Percentiles rank a stretch among this genome's conserved stretches.
phyloP scores from a whole-genome alignment of 2,329 filamentous ascomycete species.

The Aspergillus ochraceoroseus region DNA sequence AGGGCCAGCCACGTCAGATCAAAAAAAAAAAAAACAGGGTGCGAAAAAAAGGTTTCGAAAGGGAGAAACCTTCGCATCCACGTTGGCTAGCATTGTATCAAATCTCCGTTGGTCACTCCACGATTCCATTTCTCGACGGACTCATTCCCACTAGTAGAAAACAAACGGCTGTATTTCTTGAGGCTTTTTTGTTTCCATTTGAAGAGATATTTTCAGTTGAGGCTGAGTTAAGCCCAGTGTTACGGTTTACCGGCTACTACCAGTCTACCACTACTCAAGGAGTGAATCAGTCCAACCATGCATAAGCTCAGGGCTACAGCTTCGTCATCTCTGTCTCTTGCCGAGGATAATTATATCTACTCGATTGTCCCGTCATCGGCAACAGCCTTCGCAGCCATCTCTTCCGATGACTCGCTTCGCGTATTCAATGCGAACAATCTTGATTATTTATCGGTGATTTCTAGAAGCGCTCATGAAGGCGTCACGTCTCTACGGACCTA shows the following conservation, averaged over 20 bases:
- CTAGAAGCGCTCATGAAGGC: slow-evolving; percentile 32
- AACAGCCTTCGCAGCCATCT: slow-evolving; percentile 40
- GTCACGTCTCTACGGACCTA: slow-evolving; percentile 39
- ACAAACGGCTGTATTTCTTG: no score
- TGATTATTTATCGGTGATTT: slow-evolving; percentile 28
- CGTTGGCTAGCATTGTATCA: background rate
- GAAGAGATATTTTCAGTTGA: background rate
- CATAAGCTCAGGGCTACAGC: slow-evolving; percentile 32
- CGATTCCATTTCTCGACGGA: background rate
- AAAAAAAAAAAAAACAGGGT: background rate
- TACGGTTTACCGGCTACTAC: background rate
- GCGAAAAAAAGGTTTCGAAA: slow-evolving; percentile 1
- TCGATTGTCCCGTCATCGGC: slow-evolving; percentile 31
- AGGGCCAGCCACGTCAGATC: slow-evolving; percentile 4
- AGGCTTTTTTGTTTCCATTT: slow-evolving; percentile 1
- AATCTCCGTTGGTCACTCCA: slow-evolving; percentile 4
- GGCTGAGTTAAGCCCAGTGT: background rate
- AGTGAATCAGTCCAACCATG: slow-evolving; percentile 30
- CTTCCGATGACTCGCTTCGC: slow-evolving; percentile 45
- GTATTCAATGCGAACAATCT: slow-evolving; percentile 38
- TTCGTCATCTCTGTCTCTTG: slow-evolving; percentile 38
- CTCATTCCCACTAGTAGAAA: background rate
- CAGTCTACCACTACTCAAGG: no score
- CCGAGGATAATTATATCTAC: slow-evolving; percentile 43
- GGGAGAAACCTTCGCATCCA: background rate